These are phyloP conservation scores for Heliamphora exappendiculata DNA, from an alignment of 148 eudicot species.

Conservation along the genomic window DNA sequence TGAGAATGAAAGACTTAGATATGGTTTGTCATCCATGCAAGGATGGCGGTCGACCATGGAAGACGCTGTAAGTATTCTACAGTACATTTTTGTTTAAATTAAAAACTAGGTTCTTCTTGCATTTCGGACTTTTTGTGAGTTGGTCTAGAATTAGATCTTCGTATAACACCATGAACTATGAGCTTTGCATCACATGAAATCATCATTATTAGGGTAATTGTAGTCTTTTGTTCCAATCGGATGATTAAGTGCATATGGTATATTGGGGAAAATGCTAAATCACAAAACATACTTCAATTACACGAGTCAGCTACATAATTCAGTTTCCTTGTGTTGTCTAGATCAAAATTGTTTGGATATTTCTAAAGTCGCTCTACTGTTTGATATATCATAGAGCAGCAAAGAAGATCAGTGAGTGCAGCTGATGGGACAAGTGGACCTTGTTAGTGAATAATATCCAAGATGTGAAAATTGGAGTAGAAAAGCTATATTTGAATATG, in stretches of 20 bases:
- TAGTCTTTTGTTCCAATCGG: not conserved
- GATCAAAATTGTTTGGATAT: not conserved
- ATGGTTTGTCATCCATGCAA: too few relatives aligned
- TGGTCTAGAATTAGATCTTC: not conserved
- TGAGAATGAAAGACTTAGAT: constrained; percentile 48
- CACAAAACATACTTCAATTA: not conserved
- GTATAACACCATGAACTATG: not conserved
- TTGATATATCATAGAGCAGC: too few relatives aligned
- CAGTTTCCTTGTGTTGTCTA: not conserved
- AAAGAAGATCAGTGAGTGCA: too few relatives aligned
- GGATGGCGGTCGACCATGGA: constrained; percentile 87
- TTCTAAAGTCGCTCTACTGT: too few relatives aligned
- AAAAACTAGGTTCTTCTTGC: not conserved
- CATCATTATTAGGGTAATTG: not conserved
- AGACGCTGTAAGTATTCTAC: constrained; percentile 52
- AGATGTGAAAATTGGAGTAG: too few relatives aligned
- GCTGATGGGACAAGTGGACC: too few relatives aligned
- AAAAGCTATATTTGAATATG: too few relatives aligned
- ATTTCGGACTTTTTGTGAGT: not conserved
- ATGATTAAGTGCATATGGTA: not conserved
- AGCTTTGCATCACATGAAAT: not conserved
- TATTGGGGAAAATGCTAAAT: not conserved
- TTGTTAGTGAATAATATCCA: too few relatives aligned
- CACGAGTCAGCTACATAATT: not conserved
- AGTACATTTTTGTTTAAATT: not conserved